Evolutionary conservation across 257 asterid species (phyloP), one percentile per base, ranked within the genome.

Genomic region (Thymus mandschuricus): DNA sequence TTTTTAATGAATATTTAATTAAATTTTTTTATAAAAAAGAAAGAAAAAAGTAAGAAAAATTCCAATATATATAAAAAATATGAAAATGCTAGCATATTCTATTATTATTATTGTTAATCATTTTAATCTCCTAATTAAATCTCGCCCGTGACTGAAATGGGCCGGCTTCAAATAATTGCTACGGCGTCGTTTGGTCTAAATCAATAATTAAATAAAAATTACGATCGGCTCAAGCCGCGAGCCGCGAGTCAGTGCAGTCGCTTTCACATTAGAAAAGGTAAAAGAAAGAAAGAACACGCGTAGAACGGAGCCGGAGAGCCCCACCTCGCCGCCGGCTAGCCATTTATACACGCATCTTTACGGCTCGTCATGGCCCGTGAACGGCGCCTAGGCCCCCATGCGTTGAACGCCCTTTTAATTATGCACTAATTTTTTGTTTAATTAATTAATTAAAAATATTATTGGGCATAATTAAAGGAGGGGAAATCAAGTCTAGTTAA

Each of bases 321-420:
- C 79, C 80, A 79, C 84, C 15, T 10, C 38, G 10, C 63, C 75
- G 52, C 70, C 81, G 83, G 81, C 81, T 75, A 57, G 30, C 70
- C 28, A 70, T 77, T 50, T 57, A 52, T 46, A 60, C 63, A 41
- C 72, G 72, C 49, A 68, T 52, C 15, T 56, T 63, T 55, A 68
- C 79, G 84, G 82, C 82, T 76, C 55, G 13, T 2, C 43, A 46
- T 78, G 77, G 76, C 79, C 78, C 10, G 55, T 64, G 64, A 61
- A 66, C 86, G 86, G 84, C 84, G 82, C 60, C 55, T 63, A 58
- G 80, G 82, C 12, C 86, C 1, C 84, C 84, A 70, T 75, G 70
- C 43, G 54, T 69, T 41, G 6, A 65, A 78, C 74, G 33, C 58
- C 44, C 38, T 45, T 67, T 56, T 8, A 9, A 21, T 44, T 65